These are phyloP conservation scores for Xylaria multiplex DNA, from an alignment of 2,329 filamentous ascomycete genomes.

Conservation along the genomic window DNA sequence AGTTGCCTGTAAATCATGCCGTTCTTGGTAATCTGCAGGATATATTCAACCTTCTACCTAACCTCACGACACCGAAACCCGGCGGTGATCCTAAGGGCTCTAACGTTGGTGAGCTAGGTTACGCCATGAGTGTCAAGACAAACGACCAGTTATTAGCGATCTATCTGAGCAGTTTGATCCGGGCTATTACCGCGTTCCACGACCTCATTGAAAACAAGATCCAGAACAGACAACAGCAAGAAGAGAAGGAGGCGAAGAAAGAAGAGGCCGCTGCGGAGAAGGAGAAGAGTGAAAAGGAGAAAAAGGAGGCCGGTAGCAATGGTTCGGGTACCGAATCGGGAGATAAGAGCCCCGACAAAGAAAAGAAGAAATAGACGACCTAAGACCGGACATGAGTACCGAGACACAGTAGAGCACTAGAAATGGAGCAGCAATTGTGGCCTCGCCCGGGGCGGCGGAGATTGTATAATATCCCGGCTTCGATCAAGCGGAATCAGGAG, in stretches of 20 bases:
- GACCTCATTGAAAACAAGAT: constrained; percentile 99
- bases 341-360: constrained; percentile 55
- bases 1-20: constrained; percentile 94
- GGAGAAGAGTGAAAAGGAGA: constrained; percentile 68
- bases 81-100: constrained; percentile 66
- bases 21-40: constrained; percentile 99
- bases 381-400: constrained; percentile 21
- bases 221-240: constrained; percentile 95
- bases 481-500: constrained; percentile 20
- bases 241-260: constrained; percentile 90
- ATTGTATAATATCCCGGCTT: constrained; percentile 43
- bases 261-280: constrained; percentile 59
- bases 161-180: constrained; percentile 94
- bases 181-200: constrained; percentile 98
- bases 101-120: constrained; percentile 81
- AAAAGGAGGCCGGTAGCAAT: constrained; percentile 60
- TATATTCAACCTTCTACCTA: constrained; percentile 97
- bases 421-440: constrained; percentile 12
- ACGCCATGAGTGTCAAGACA: constrained; percentile 98
- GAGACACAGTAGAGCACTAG: constrained; percentile 26
- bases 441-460: constrained; percentile 22
- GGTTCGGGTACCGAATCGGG: constrained; percentile 61
- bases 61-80: constrained; percentile 84
- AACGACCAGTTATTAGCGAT: constrained; percentile 99
- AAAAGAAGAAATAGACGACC: constrained; percentile 58